Evolutionary conservation across 192 early-diverging fungal species (phyloP).

Genomic region (Coemansia sp.): DNA sequence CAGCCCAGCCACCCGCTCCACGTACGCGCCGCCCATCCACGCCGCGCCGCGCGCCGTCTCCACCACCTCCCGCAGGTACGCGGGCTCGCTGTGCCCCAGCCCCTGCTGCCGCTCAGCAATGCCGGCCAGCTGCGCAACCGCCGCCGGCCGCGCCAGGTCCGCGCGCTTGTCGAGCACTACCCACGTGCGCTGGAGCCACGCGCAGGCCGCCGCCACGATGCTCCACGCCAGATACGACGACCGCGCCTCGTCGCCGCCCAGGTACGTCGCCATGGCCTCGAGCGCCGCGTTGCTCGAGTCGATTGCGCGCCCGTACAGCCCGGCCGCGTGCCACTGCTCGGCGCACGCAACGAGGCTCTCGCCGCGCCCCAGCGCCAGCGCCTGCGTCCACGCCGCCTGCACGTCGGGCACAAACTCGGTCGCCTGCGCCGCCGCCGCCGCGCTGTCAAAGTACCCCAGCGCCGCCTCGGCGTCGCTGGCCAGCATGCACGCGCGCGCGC

Average conservation of each 20-base stretch:
- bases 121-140: not conserved
- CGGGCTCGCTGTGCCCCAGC: too few species aligned
- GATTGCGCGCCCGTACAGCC: conserved; percentile 63
- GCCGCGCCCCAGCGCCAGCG: conserved; percentile 14
- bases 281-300: conserved; percentile 55
- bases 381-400: conserved; percentile 10
- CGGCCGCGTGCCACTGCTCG: conserved; percentile 34
- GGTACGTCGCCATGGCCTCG: conserved; percentile 9
- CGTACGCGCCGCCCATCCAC: not conserved
- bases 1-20: conserved; percentile 11
- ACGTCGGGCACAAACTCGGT: not conserved
- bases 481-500: conserved; percentile 16
- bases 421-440: not conserved
- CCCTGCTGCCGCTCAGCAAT: not conserved
- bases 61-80: not conserved
- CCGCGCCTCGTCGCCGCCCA: conserved; percentile 11
- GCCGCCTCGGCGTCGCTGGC: conserved; percentile 11
- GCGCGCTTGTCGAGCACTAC: conserved; percentile 5
- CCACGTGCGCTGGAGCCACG: conserved; percentile 11
- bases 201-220: conserved; percentile 56
- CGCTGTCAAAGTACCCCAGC: conserved; percentile 12
- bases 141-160: not conserved
- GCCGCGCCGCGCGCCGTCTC: not conserved
- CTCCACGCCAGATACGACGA: conserved; percentile 58
- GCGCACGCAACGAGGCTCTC: conserved; percentile 33